phyloP scores from a whole-genome alignment of 768 basidiomycete genomes.

The Mycena metata region DNA sequence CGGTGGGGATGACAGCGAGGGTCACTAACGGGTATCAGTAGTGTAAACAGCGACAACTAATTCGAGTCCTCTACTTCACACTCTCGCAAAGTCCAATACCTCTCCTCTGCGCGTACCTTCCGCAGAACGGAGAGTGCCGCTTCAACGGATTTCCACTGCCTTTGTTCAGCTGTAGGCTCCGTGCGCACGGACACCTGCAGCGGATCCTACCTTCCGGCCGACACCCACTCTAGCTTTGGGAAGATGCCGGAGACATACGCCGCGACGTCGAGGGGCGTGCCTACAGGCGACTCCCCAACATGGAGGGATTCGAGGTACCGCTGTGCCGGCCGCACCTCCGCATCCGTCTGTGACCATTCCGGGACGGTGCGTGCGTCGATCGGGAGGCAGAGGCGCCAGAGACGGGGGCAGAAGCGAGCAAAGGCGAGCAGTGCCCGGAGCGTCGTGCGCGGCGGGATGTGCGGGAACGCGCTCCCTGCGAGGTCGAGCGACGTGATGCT shows the following conservation, averaged over 20 bases:
- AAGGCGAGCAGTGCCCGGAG: conserved; percentile 24
- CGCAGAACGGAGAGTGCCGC: conserved; percentile 16
- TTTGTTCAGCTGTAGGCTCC: conserved; percentile 4
- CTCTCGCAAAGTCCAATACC: too few relatives aligned
- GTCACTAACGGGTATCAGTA: too few relatives aligned
- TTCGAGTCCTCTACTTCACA: too few relatives aligned
- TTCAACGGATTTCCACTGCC: conserved; percentile 9
- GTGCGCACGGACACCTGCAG: conserved; percentile 8
- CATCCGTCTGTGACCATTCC: conserved; percentile 1
- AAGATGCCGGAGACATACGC: conserved; percentile 26
- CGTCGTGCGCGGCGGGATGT: conserved; percentile 20
- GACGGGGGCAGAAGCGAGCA: too few relatives aligned
- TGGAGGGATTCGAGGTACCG: background rate
- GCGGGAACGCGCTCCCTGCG: conserved; percentile 4
- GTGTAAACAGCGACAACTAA: too few relatives aligned
- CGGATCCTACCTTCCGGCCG: conserved; percentile 8
- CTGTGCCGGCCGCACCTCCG: conserved; percentile 4
- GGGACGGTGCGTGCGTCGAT: conserved; percentile 14
- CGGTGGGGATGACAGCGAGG: too few relatives aligned
- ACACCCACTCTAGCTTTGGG: conserved; percentile 14
- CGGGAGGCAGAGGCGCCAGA: conserved; percentile 14
- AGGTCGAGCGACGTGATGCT: conserved; percentile 9
- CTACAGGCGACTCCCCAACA: conserved; percentile 11
- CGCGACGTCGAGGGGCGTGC: conserved; percentile 20
- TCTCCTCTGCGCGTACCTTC: conserved; percentile 23